Evolutionary conservation across 129 eudicot genomes (phyloP).

Genomic region (Deinandra increscens): DNA sequence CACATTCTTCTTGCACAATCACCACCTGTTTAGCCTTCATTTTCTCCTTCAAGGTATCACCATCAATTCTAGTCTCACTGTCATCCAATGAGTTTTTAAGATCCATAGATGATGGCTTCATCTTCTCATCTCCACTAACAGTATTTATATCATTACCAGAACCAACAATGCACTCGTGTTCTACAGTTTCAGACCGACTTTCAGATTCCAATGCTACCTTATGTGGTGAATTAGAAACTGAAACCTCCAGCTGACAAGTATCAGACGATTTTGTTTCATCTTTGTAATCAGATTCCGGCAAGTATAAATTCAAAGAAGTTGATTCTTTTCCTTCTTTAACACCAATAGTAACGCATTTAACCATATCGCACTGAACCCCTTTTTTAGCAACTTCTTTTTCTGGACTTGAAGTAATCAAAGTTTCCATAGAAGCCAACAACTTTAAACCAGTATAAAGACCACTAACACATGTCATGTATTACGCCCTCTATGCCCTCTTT

Average conservation of each 20-base stretch:
- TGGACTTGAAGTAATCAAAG: not conserved
- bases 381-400: slow-evolving; percentile 10
- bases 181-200: not conserved
- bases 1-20: not conserved
- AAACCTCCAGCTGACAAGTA: not conserved
- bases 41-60: not conserved
- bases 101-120: not conserved
- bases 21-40: not conserved
- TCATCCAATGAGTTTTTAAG: not conserved
- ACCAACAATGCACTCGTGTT: not conserved
- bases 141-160: not conserved
- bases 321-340: not conserved
- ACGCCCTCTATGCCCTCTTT: not conserved
- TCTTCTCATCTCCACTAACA: not conserved
- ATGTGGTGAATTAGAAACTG: not conserved
- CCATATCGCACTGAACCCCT: slow-evolving; percentile 12
- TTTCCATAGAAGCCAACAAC: not conserved
- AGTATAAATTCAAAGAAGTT: not conserved
- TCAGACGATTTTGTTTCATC: slow-evolving; percentile 4
- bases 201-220: not conserved
- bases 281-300: slow-evolving; percentile 16
- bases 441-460: not conserved
- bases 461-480: not conserved
- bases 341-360: not conserved
- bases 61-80: not conserved